Evolutionary conservation across 208 protist genomes (phyloP).

Genomic region (Trichomonas vaginalis): DNA sequence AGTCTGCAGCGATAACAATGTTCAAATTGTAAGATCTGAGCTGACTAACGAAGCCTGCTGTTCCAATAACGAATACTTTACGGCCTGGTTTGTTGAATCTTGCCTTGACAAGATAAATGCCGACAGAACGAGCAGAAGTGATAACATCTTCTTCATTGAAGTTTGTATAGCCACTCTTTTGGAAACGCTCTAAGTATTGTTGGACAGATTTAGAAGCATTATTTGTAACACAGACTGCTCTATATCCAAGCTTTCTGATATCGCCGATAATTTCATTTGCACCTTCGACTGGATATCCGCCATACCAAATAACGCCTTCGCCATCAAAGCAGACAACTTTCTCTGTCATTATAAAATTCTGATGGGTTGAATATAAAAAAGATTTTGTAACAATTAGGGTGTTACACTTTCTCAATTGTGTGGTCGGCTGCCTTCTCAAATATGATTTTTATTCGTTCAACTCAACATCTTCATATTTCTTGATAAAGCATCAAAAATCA

Average conservation of each 20-base stretch:
- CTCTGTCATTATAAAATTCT: background rate
- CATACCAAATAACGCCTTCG: background rate
- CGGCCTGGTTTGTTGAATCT: background rate
- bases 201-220: background rate
- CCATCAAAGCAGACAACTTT: background rate
- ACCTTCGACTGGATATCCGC: background rate
- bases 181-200: background rate
- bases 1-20: background rate
- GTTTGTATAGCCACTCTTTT: background rate
- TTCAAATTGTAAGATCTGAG: background rate
- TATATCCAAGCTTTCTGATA: background rate
- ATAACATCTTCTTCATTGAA: background rate
- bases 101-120: background rate
- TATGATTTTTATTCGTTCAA: no score
- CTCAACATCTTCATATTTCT: no score
- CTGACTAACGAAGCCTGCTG: background rate
- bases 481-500: no score
- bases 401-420: background rate
- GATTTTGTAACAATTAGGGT: background rate
- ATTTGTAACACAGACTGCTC: background rate
- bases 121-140: background rate
- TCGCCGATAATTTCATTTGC: background rate
- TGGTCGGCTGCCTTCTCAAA: background rate
- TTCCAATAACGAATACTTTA: background rate
- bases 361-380: no score